phyloP scores from a whole-genome alignment of 1,139 yeast genomes.

The Debaryomyces nepalensis region DNA sequence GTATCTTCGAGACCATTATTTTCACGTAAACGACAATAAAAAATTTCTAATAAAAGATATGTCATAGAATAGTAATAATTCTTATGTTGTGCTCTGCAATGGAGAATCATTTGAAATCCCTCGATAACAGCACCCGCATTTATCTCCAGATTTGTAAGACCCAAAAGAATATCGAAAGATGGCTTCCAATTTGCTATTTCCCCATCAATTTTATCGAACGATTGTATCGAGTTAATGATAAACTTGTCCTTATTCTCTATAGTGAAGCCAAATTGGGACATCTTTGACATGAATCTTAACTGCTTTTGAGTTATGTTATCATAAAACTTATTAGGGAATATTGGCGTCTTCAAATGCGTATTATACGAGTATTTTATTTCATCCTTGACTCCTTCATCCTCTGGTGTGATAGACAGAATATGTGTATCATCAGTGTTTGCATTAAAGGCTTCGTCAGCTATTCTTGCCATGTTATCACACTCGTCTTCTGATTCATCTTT shows the following conservation, averaged over 20 bases:
- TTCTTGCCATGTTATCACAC: constrained; percentile 18
- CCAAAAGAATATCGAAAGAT: not conserved
- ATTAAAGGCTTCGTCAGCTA: constrained; percentile 19
- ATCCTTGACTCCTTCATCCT: not conserved
- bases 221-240: not conserved
- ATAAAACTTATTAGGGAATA: constrained; percentile 13
- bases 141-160: not conserved
- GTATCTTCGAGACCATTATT: constrained; percentile 12
- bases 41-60: constrained; percentile 1
- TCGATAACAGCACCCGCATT: constrained; percentile 1
- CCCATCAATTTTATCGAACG: not conserved
- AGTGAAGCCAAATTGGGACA: constrained; percentile 8
- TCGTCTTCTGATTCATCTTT: constrained; percentile 11
- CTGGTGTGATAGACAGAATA: not conserved
- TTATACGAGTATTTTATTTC: constrained; percentile 5
- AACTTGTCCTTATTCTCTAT: constrained; percentile 1
- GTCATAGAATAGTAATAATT: constrained; percentile 1
- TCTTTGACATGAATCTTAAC: constrained; percentile 3
- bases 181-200: constrained; percentile 2
- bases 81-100: not conserved
- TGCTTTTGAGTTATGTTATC: not conserved
- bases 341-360: constrained; percentile 9
- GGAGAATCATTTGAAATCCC: constrained; percentile 6
- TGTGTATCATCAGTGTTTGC: not conserved
- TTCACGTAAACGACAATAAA: not conserved